These are phyloP conservation scores for Arabis alpina DNA, from an alignment of 345 rosid species.

Conservation along the genomic window DNA sequence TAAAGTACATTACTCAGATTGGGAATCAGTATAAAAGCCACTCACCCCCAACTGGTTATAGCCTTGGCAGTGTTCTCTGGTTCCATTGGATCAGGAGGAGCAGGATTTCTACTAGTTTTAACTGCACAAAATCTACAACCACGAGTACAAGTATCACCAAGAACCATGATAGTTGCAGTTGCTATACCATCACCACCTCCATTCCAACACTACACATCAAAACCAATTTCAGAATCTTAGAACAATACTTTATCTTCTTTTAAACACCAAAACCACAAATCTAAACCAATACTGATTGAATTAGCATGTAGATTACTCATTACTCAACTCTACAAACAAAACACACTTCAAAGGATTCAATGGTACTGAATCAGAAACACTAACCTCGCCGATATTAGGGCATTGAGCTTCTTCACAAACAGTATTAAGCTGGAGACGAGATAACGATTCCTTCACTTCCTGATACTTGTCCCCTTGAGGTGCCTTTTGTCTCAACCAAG, in stretches of 20 bases:
- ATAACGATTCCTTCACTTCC: conserved; percentile 74
- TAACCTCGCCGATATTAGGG: conserved; percentile 94
- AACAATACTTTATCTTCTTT: not conserved
- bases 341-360: not conserved
- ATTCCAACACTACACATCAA: conserved; percentile 82
- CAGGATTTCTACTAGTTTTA: conserved; percentile 90
- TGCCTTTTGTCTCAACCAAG: conserved; percentile 91
- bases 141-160: conserved; percentile 98
- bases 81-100: conserved; percentile 93
- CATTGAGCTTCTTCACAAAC: conserved; percentile 99
- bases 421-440: conserved; percentile 80
- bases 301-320: conserved; percentile 3
- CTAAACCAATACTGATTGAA: not conserved
- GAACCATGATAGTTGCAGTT: conserved; percentile 95
- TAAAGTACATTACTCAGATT: not conserved
- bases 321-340: conserved; percentile 1
- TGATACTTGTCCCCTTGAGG: conserved; percentile 82
- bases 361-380: too few species aligned
- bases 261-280: conserved; percentile 17
- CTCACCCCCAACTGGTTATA: conserved; percentile 92
- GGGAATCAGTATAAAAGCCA: conserved; percentile 8
- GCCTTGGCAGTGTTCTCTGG: conserved; percentile 94
- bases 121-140: conserved; percentile 99
- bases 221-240: not conserved
- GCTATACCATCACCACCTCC: conserved; percentile 98